Evolutionary conservation across 2,329 filamentous ascomycete species (phyloP).

Genomic region (Arthrobotrys conoides): DNA sequence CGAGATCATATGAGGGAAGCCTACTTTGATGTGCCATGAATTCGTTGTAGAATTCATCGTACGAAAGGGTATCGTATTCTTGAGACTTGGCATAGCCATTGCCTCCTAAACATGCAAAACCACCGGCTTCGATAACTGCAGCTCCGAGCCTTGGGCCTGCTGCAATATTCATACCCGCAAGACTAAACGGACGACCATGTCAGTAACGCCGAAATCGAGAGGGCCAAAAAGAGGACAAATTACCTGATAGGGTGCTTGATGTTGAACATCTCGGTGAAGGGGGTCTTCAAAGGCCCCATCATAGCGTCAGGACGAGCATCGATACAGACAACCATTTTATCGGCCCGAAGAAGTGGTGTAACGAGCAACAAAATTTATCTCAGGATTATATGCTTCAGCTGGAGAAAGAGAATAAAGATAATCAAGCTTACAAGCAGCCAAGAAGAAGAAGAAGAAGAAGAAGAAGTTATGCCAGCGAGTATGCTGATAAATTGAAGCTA

Average conservation of each 20-base stretch:
- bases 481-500: not conserved
- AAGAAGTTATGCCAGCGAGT: not conserved
- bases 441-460: not conserved
- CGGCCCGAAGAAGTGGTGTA: no score
- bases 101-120: conserved; percentile 49
- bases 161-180: conserved; percentile 57
- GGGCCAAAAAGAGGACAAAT: not conserved
- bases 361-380: no score
- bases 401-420: not conserved
- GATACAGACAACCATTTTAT: conserved; percentile 46
- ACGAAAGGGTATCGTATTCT: conserved; percentile 41
- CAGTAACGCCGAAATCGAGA: not conserved
- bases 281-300: conserved; percentile 74
- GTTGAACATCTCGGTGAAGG: conserved; percentile 81
- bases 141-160: conserved; percentile 50
- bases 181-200: conserved; percentile 2
- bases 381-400: not conserved
- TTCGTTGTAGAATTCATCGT: conserved; percentile 46
- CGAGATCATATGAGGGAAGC: conserved; percentile 75
- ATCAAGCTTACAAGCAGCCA: not conserved
- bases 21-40: conserved; percentile 57
- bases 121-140: conserved; percentile 51
- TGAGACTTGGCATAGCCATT: conserved; percentile 51
- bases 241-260: conserved; percentile 83
- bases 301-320: conserved; percentile 19